A percentile compares a stretch with the other conserved stretches of the same genome.
These are phyloP conservation scores for Pseudocercospora fuligena DNA, from an alignment of 2,329 filamentous ascomycete genomes.

Conservation along the genomic window DNA sequence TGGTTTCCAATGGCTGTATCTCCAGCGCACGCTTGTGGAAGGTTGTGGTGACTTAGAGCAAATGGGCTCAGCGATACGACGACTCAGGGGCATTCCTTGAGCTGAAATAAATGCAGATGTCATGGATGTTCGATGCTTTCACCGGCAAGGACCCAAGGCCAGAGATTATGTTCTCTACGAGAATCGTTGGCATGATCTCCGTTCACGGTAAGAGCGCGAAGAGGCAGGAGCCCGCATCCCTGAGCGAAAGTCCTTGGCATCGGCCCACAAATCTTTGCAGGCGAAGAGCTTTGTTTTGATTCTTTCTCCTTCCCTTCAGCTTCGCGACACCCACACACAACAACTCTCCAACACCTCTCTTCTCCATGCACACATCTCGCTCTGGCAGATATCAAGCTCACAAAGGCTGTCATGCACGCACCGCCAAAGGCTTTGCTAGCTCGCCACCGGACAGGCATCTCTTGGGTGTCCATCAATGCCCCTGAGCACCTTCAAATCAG, in stretches of 20 bases:
- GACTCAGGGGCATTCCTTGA: not conserved
- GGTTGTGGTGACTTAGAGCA: not conserved
- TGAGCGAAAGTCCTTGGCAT: not conserved
- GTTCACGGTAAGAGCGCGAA: not conserved
- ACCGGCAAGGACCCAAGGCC: no score
- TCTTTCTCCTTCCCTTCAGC: not conserved
- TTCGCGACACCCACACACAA: not conserved
- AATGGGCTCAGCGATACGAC: not conserved
- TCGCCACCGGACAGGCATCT: not conserved
- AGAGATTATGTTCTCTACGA: not conserved
- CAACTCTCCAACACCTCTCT: not conserved
- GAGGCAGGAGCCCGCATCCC: not conserved
- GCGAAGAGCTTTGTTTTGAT: not conserved
- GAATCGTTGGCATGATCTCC: not conserved
- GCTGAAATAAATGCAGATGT: not conserved
- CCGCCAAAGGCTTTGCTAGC: not conserved
- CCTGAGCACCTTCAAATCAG: not conserved
- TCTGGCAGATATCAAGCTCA: not conserved
- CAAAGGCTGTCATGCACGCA: not conserved
- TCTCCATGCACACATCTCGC: not conserved
- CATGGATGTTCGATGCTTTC: not conserved
- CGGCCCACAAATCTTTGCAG: not conserved
- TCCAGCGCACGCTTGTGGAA: not conserved
- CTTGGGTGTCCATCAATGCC: not conserved
- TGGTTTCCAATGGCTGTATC: not conserved